Evolutionary conservation across 2,329 filamentous ascomycete species (phyloP).

Genomic region (Diaporthe sp.): DNA sequence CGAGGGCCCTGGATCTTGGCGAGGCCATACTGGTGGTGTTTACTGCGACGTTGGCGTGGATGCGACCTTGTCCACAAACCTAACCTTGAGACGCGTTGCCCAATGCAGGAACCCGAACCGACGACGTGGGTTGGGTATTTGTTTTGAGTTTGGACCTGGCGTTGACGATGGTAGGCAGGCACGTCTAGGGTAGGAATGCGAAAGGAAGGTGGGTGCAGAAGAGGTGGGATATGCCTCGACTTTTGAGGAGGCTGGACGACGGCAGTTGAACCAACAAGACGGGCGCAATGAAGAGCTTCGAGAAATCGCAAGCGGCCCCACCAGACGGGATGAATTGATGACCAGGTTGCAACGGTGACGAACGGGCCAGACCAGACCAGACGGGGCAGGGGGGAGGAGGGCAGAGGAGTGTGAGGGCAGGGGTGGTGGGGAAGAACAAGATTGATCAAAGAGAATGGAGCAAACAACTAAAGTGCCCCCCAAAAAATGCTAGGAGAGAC

Average conservation of each 20-base stretch:
- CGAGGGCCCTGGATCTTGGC: conserved; percentile 24
- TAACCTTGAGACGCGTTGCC: neutral
- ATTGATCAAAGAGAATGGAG: conserved; percentile 12
- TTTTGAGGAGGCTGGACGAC: neutral
- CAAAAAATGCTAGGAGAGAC: neutral
- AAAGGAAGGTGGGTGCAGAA: neutral
- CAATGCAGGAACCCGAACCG: conserved; percentile 28
- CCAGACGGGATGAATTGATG: neutral
- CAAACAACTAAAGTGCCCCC: neutral
- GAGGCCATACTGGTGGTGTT: conserved; percentile 24
- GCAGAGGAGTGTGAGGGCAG: neutral
- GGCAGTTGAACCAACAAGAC: neutral
- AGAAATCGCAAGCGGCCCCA: conserved; percentile 3
- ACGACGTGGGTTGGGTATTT: conserved; percentile 1
- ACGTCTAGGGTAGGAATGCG: neutral
- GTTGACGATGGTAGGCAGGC: neutral
- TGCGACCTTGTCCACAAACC: neutral
- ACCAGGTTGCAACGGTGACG: neutral
- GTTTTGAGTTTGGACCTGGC: neutral
- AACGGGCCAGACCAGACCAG: conserved; percentile 5
- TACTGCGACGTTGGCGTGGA: conserved; percentile 4
- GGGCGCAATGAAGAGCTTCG: neutral
- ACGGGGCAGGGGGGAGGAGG: neutral
- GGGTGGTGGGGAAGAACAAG: conserved; percentile 15
- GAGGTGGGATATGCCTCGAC: conserved; percentile 18